Base-by-base conservation (phyloP, 371 early-diverging fungal genomes). In the Smittium mucronatum region DNA sequence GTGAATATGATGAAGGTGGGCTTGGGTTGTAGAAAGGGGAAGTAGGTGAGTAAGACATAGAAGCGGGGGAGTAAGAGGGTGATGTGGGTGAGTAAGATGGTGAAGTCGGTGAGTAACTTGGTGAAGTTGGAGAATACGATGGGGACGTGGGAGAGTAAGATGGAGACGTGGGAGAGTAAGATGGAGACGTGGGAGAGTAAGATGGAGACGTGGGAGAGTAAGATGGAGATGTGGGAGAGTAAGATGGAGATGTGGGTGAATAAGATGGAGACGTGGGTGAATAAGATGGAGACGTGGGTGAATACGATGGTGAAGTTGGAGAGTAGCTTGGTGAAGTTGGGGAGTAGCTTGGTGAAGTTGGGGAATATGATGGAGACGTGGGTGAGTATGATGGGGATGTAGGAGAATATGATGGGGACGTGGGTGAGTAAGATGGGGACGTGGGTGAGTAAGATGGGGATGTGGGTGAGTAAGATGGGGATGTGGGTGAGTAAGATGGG, bases 21-120 rank as follows among this genome's bases (percentile, higher is more conserved):
- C 84, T 83, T 0, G 89, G 89, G 1, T 92, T 91, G 0, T 83
- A 87, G 75, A 95, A 95, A 17, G 94, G 95, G 0, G 86, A 86
- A 0, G 90, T 89, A 26, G 95, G 96, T 0, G 87, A 86, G 74
- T 87, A 83, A 17, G 80, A 71, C 11, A 81, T 80, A 64, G 86
- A 86, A 36, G 87, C 84, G n/a, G 91, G 88, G 68, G 47, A 58
- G 57, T 78, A 78, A n/a, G 76, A 79, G 16, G 79, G 79, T 28
- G 79, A 78, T 32, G 78, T 78, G 2, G 78, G 75, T 0, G 81
- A 78, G 70, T 93, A 91, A 33, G 83, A 80, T 0, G 91, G 90
- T 25, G 82, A 81, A 2, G 91, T 88, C 0, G 95, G 93, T 0
- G 81, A 81, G 47, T 76, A 79, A 21, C 71, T 70, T 2, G 80